Evolutionary conservation across 2,329 filamentous ascomycete genomes (phyloP).

Genomic region (Rhexocercosporidium sp.): DNA sequence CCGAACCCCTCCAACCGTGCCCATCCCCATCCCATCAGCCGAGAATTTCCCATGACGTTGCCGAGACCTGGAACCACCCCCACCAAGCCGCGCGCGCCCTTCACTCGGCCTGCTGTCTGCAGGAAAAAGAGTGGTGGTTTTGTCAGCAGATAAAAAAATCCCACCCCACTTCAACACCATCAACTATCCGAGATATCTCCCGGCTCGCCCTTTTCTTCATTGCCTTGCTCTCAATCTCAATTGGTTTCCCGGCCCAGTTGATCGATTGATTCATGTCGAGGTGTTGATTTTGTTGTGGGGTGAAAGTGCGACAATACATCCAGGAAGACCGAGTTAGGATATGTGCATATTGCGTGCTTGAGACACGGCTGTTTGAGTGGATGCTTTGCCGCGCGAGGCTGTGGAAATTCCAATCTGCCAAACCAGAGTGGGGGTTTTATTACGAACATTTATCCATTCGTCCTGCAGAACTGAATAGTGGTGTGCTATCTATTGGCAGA

Average conservation of each 20-base stretch:
- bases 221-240: neutral
- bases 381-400: conserved; percentile 16
- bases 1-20: too few species aligned
- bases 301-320: neutral
- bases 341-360: conserved; percentile 34
- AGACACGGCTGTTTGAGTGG: conserved; percentile 12
- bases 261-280: neutral
- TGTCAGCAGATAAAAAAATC: neutral
- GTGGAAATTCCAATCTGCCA: conserved; percentile 14
- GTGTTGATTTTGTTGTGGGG: too few species aligned
- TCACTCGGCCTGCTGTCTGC: too few species aligned
- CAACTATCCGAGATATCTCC: neutral
- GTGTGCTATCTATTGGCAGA: neutral
- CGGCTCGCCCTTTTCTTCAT: neutral
- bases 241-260: neutral
- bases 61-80: neutral
- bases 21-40: neutral
- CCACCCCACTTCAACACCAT: neutral
- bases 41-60: neutral
- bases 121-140: too few species aligned
- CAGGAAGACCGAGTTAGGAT: neutral
- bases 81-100: too few species aligned
- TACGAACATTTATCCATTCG: neutral
- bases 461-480: neutral
- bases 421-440: conserved; percentile 30